Base-by-base conservation (phyloP, 1,284 basidiomycete species). In the Ceratobasidium theobromae region DNA sequence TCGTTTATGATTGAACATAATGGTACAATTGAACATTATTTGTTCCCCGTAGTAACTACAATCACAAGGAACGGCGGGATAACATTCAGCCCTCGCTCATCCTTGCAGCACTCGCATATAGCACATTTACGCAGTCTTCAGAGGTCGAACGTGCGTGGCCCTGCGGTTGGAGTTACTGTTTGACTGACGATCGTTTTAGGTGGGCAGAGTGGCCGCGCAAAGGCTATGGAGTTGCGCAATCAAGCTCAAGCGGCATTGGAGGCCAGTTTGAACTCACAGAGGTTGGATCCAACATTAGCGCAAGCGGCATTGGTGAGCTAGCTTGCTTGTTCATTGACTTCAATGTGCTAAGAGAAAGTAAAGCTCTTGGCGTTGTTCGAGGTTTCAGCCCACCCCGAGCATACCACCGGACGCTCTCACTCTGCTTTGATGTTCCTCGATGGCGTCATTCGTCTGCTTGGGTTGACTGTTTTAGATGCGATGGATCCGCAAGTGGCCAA, bases 351-450 rank as follows among this genome's bases (percentile, higher is more conserved):
- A 46, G 53, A 5, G 21, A 3, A 25, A 14, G 57, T 4, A 33
- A 71, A 89, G 88, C 74, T 91, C 30, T 75, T 90, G 23, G 81
- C 86, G 1, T 75, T 89, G 66, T 91, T 89, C 69, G 87, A 90
- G 73, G 75, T 88, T 49, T 88, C 84, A 69, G 80, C 84, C 0
- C 86, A 90, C 72, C 87, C 87, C 9, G 72, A 79, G 35, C 82
- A 87, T 72, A 81, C 81, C 0, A 76, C 76, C 0, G 73, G 78
- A 35, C 82, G 88, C 30, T 80, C 82, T 41, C 75, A 77, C n/a
- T 86, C 86, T 18, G 77, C 85, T 4, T 75, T 89, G 74, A 68
- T 80, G 51, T 79, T 84, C 72, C 80, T 90, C 14, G 89, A 89
- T 72, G 81, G 81, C 3, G 82, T 90, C 57, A 84, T 91, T 60